A percentile compares a stretch with the other conserved stretches of the same genome.
Evolutionary conservation across 768 basidiomycete species (phyloP).

Genomic region (Boletus rex-veris): DNA sequence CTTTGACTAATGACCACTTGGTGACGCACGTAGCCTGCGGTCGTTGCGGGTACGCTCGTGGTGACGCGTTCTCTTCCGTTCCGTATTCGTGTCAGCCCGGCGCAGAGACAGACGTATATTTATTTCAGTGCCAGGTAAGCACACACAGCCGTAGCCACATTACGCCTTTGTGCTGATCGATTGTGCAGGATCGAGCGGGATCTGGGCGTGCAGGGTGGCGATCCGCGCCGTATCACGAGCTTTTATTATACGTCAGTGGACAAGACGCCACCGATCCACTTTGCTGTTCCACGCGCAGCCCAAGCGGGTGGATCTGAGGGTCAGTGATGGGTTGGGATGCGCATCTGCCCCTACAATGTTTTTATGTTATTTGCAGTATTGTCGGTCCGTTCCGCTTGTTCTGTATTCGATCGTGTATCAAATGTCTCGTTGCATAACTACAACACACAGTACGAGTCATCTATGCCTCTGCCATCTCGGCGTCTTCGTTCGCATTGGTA

Average conservation of each 20-base stretch:
- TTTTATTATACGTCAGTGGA: conserved; percentile 35
- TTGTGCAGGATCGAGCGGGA: conserved; percentile 26
- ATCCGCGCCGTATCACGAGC: conserved; percentile 31
- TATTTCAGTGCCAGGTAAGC: conserved; percentile 41
- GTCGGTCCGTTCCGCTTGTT: too few relatives aligned
- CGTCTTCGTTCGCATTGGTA: conserved; percentile 41
- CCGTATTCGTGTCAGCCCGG: conserved; percentile 38
- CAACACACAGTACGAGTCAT: not conserved
- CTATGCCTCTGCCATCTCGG: conserved; percentile 50
- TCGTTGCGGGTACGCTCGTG: conserved; percentile 40
- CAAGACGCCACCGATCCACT: conserved; percentile 32
- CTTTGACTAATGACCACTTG: too few relatives aligned
- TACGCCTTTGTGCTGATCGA: not conserved
- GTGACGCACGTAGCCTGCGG: conserved; percentile 22
- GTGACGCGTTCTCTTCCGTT: conserved; percentile 40
- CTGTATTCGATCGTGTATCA: not conserved
- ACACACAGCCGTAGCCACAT: too few relatives aligned
- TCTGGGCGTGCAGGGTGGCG: conserved; percentile 11
- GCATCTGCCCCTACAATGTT: not conserved
- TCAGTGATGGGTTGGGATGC: conserved; percentile 4
- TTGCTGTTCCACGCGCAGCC: conserved; percentile 17
- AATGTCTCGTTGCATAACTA: not conserved
- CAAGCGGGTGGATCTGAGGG: conserved; percentile 1
- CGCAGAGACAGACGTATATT: conserved; percentile 32
- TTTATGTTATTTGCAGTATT: not conserved